These are phyloP conservation scores for Debaryomycetaceae sp. DNA, from an alignment of 1,139 yeast species.

Conservation along the genomic window DNA sequence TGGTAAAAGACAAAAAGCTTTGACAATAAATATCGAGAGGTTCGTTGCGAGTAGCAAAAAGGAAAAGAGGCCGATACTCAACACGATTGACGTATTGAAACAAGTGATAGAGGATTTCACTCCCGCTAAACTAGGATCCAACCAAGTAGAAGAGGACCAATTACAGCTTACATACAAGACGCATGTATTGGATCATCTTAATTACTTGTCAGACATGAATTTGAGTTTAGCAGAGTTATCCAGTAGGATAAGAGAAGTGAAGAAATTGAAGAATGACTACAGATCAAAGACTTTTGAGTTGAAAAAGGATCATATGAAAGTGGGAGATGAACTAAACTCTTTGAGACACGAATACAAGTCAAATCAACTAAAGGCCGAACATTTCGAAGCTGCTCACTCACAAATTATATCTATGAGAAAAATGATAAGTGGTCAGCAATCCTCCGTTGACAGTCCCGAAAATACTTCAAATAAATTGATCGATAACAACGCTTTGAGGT, in stretches of 20 bases:
- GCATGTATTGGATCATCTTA: slow-evolving; percentile 27
- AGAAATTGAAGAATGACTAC: slow-evolving; percentile 36
- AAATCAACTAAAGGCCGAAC: background rate
- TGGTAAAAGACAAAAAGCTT: slow-evolving; percentile 24
- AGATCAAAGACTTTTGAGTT: slow-evolving; percentile 38
- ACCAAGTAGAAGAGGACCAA: slow-evolving; percentile 16
- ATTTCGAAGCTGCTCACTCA: background rate
- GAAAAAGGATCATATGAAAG: slow-evolving; percentile 33
- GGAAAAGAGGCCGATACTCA: slow-evolving; percentile 25
- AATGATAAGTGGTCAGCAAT: background rate
- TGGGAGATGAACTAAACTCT: slow-evolving; percentile 17
- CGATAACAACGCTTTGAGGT: background rate
- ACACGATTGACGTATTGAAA: slow-evolving; percentile 37
- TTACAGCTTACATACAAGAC: slow-evolving; percentile 30
- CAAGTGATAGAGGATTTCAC: slow-evolving; percentile 28
- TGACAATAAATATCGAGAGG: slow-evolving; percentile 28
- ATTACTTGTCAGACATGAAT: slow-evolving; percentile 33
- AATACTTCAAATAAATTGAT: background rate
- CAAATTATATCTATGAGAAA: background rate
- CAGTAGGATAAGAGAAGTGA: slow-evolving; percentile 33
- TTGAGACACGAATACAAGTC: background rate
- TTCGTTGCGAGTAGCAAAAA: slow-evolving; percentile 18
- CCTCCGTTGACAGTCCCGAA: background rate
- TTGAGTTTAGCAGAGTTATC: slow-evolving; percentile 40
- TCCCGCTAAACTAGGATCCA: slow-evolving; percentile 15